Percentiles rank a stretch among this genome's conserved stretches.
Evolutionary conservation across 306 rosid genomes (phyloP).

Genomic region (Senna tora): DNA sequence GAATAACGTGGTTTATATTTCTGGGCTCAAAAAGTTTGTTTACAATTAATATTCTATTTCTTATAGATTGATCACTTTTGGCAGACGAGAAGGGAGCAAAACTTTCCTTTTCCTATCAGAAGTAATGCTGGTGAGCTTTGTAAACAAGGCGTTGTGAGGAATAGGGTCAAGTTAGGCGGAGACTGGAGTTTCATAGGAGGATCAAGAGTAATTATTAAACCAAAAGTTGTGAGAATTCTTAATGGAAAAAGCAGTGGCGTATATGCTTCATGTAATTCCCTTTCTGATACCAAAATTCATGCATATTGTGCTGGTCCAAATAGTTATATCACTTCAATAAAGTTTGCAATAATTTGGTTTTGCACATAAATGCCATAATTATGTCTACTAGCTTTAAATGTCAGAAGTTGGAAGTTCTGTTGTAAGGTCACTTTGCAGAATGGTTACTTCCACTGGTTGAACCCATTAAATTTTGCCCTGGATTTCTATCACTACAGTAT

Average conservation of each 20-base stretch:
- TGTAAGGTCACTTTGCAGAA: neutral
- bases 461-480: slow-evolving; percentile 5
- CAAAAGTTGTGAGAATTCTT: slow-evolving; percentile 53
- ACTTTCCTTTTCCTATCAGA: slow-evolving; percentile 43
- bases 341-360: slow-evolving; percentile 27
- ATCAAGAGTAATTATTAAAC: slow-evolving; percentile 56
- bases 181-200: slow-evolving; percentile 90
- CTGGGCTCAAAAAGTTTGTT: slow-evolving; percentile 15
- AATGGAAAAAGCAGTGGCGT: slow-evolving; percentile 48
- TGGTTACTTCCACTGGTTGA: neutral
- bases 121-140: slow-evolving; percentile 49
- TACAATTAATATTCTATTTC: slow-evolving; percentile 33
- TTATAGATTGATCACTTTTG: slow-evolving; percentile 50
- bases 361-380: slow-evolving; percentile 8
- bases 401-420: slow-evolving; percentile 20
- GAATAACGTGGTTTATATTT: slow-evolving; percentile 30
- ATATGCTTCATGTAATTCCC: slow-evolving; percentile 71
- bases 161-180: slow-evolving; percentile 35
- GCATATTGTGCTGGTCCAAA: slow-evolving; percentile 17
- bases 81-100: slow-evolving; percentile 50
- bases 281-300: slow-evolving; percentile 12
- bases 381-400: slow-evolving; percentile 1
- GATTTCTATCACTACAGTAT: slow-evolving; percentile 1
- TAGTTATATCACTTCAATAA: slow-evolving; percentile 7
- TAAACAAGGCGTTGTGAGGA: slow-evolving; percentile 35